These are phyloP conservation scores for Meyerozyma carpophila DNA, from an alignment of 1,139 yeast species.

Conservation along the genomic window DNA sequence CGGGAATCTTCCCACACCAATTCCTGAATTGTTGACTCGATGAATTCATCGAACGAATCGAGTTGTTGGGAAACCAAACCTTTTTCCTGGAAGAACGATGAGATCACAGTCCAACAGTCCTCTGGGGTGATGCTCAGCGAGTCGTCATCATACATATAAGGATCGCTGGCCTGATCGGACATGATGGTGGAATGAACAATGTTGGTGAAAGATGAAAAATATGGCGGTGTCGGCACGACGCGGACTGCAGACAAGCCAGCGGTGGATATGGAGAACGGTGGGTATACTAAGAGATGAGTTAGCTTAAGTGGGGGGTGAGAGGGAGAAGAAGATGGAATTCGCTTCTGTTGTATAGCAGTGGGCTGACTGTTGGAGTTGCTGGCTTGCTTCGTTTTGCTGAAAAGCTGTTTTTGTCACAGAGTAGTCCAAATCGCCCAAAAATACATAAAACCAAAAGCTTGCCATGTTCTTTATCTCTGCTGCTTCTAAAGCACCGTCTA, in stretches of 20 bases:
- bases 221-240: slow-evolving; percentile 3
- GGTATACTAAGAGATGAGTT: background rate
- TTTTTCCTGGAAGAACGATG: slow-evolving; percentile 92
- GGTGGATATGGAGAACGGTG: background rate
- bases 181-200: background rate
- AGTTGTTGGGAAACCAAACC: slow-evolving; percentile 97
- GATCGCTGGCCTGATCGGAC: slow-evolving; percentile 21
- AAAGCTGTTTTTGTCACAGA: no score
- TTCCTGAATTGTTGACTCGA: slow-evolving; percentile 94
- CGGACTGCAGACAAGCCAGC: background rate
- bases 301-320: background rate
- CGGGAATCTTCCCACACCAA: slow-evolving; percentile 95
- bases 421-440: no score
- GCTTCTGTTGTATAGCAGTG: no score
- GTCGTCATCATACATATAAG: slow-evolving; percentile 64
- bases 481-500: no score
- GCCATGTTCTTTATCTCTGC: no score
- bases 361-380: no score
- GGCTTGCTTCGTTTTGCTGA: no score
- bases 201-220: background rate
- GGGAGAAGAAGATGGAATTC: no score
- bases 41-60: slow-evolving; percentile 97
- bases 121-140: slow-evolving; percentile 84
- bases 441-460: no score
- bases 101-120: slow-evolving; percentile 98